phyloP scores from a whole-genome alignment of 2,329 filamentous ascomycete genomes.

The Paecilomyces fulvus region DNA sequence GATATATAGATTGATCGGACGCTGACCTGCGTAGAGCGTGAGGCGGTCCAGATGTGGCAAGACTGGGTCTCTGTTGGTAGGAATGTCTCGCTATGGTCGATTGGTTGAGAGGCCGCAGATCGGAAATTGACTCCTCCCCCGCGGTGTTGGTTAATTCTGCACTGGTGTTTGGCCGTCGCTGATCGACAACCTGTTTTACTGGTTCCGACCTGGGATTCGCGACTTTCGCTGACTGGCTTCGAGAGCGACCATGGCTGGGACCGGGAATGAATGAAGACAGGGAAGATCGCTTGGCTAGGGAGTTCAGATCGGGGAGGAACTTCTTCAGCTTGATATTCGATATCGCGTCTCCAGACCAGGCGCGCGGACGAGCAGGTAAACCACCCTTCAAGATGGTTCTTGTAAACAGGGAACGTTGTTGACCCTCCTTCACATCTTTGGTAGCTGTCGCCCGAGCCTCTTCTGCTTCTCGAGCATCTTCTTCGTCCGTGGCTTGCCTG shows the following conservation, averaged over 20 bases:
- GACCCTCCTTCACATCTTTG: slow-evolving; percentile 6
- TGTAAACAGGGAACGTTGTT: slow-evolving; percentile 23
- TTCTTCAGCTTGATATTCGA: slow-evolving; percentile 21
- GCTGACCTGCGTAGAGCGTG: slow-evolving; percentile 49
- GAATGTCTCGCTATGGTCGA: slow-evolving; percentile 25
- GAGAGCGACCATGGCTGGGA: slow-evolving; percentile 15
- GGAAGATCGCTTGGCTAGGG: slow-evolving; percentile 21
- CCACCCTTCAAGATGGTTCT: slow-evolving; percentile 25
- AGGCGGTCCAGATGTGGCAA: slow-evolving; percentile 15
- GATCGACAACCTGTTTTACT: neutral
- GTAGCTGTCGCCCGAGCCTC: neutral
- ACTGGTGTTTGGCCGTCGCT: slow-evolving; percentile 2
- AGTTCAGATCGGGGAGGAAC: slow-evolving; percentile 26
- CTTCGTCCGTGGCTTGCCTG: neutral
- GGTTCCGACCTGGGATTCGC: neutral
- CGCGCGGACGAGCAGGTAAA: slow-evolving; percentile 24
- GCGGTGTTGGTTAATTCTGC: slow-evolving; percentile 11
- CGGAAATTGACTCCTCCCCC: slow-evolving; percentile 24
- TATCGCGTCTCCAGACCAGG: slow-evolving; percentile 27
- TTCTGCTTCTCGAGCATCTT: slow-evolving; percentile 7
- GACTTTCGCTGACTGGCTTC: slow-evolving; percentile 18
- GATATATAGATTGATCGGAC: slow-evolving; percentile 67
- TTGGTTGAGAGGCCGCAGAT: slow-evolving; percentile 20
- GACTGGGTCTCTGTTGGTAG: slow-evolving; percentile 20
- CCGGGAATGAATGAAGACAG: slow-evolving; percentile 18